Percentiles rank a stretch among this genome's conserved stretches.
Conservation (phyloP, 1,284 basidiomycete genomes). For the Phellinidium pouzarii region DNA sequence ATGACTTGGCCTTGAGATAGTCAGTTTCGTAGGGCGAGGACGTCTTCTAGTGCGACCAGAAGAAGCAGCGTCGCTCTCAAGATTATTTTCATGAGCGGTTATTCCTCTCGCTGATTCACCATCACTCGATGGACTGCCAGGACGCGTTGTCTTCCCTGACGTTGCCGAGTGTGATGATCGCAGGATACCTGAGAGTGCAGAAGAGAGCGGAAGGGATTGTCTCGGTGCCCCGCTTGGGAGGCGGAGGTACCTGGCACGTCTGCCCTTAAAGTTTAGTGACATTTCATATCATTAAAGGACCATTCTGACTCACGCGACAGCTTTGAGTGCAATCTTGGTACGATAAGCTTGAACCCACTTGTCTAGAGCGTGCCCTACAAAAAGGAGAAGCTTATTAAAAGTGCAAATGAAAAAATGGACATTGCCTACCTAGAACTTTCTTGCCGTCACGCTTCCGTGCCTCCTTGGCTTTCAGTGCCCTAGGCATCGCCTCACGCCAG, state of each 20-base stretch:
- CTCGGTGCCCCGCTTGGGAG: conserved; percentile 38
- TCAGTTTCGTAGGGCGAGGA: conserved; percentile 4
- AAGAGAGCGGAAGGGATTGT: conserved; percentile 15
- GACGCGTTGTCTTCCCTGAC: conserved; percentile 11
- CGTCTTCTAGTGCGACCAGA: conserved; percentile 7
- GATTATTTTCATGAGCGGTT: conserved; percentile 7
- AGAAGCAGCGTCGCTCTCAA: conserved; percentile 5
- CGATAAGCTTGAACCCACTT: conserved; percentile 62
- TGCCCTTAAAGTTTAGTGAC: conserved; percentile 25
- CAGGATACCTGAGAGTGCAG: conserved; percentile 8
- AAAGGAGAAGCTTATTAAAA: conserved; percentile 19
- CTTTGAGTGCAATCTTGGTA: conserved; percentile 67
- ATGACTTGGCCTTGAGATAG: conserved; percentile 1
- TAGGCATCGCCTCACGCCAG: conserved; percentile 66
- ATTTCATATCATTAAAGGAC: conserved; percentile 17
- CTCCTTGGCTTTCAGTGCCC: conserved; percentile 52
- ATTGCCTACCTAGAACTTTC: conserved; percentile 49
- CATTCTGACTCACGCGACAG: conserved; percentile 58
- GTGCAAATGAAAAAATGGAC: conserved; percentile 5
- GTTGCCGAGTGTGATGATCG: conserved; percentile 14
- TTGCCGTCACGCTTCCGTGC: conserved; percentile 57
- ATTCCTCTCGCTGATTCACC: background rate
- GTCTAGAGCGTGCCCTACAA: conserved; percentile 48
- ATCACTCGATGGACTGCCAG: background rate
- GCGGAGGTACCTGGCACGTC: conserved; percentile 63